Evolutionary conservation across 2,329 filamentous ascomycete species (phyloP), one percentile per base, ranked within the genome.

Genomic region (Chalaropsis thielavioides): DNA sequence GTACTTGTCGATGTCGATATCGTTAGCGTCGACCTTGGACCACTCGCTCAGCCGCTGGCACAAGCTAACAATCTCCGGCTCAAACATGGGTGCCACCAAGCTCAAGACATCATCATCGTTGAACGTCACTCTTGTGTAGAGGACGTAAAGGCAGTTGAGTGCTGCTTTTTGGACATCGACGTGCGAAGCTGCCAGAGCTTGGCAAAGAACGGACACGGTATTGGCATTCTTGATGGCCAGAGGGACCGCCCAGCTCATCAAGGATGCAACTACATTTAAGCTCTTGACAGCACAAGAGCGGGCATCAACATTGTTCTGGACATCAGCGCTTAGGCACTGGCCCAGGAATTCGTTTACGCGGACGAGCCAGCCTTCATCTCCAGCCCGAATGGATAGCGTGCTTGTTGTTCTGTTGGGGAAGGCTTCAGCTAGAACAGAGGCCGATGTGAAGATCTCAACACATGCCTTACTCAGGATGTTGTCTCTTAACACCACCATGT

Each of bases 1-100:
- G 73, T 99, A 97, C 72, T 91, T 95, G 71, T 91, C 87, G 71
- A 96, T 90, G 69, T 96, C 89, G 66, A 96, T 84, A 70, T 96
- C 87, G 67, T 89, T 83, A 2, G 90, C 83, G 68, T 91, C 87
- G 54, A 92, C 86, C 11, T 84, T 76, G 3, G 90, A 89, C 88
- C 89, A 94, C 68, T 87, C 83, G 70, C 90, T 91, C 13, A 96
- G 80, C 67, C 85, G 83, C 68, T 82, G 83, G 69, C 92, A 83
- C 7, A 95, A 80, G 44, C 81, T 79, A 51, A 95, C 82, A 68
- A 86, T 88, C 65, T 84, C 80, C n/a, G 80, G 78, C 67, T 83
- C 83, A 71, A 91, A 95, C 79, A 94, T 88, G 63, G 90, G 87
- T 69, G 85, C 87, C 62, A 92, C 86, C 2, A 95, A 82, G 66